phyloP scores from a whole-genome alignment of 2,329 filamentous ascomycete genomes.

The Trichothecium roseum region DNA sequence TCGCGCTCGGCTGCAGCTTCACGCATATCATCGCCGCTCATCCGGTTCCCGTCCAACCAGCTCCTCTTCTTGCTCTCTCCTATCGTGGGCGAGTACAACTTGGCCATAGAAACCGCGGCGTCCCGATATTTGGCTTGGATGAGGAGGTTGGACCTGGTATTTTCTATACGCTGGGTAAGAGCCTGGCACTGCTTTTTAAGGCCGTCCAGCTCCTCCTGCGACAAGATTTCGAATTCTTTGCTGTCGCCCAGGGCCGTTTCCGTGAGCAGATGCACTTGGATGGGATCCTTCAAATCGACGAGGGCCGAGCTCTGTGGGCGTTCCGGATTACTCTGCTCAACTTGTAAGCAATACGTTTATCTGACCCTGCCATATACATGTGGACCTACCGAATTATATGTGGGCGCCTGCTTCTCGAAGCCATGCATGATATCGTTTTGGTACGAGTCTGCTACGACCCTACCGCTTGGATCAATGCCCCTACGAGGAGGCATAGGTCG shows the following conservation, averaged over 20 bases:
- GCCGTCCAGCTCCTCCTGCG: constrained; percentile 82
- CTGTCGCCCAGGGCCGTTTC: constrained; percentile 90
- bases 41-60: constrained; percentile 36
- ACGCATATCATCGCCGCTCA: constrained; percentile 36
- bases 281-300: constrained; percentile 56
- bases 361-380: neutral
- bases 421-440: constrained; percentile 41
- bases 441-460: constrained; percentile 49
- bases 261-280: constrained; percentile 84
- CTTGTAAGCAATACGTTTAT: neutral
- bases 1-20: constrained; percentile 66
- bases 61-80: constrained; percentile 36
- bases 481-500: constrained; percentile 18
- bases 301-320: constrained; percentile 44
- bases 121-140: constrained; percentile 92
- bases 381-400: constrained; percentile 46
- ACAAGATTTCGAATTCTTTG: constrained; percentile 72
- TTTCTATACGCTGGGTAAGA: constrained; percentile 67
- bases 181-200: constrained; percentile 78
- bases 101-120: constrained; percentile 77
- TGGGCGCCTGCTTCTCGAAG: constrained; percentile 42
- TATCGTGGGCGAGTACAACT: constrained; percentile 58
- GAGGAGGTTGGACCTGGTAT: constrained; percentile 70
- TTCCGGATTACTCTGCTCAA: constrained; percentile 35
- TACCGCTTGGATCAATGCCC: constrained; percentile 27